Percentiles rank a stretch among this genome's conserved stretches.
Conservation (phyloP, 2,329 filamentous ascomycete species). For the Beauveria australis region DNA sequence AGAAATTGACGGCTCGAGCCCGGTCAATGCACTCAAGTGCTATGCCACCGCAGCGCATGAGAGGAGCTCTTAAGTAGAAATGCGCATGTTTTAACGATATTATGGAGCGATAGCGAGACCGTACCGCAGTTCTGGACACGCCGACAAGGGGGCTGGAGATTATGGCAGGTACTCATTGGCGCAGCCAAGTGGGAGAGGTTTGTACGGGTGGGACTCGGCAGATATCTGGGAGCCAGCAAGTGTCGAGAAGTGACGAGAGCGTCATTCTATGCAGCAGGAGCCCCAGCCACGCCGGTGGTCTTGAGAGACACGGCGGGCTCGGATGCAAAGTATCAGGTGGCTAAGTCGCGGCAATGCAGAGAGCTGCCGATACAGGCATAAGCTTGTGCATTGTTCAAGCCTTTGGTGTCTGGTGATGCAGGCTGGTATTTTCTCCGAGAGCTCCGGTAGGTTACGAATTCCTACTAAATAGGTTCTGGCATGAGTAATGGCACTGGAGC, state of each 20-base stretch:
- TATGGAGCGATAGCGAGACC: background rate
- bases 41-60: too few relatives aligned
- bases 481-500: too few relatives aligned
- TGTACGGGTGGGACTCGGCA: constrained; percentile 4
- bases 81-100: background rate
- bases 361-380: background rate
- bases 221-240: background rate
- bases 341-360: background rate
- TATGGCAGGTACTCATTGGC: background rate
- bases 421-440: too few relatives aligned
- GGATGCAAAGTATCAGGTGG: background rate
- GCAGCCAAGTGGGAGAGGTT: background rate
- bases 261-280: background rate
- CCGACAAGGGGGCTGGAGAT: background rate
- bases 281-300: background rate
- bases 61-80: background rate
- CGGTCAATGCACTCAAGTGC: too few relatives aligned
- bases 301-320: constrained; percentile 5
- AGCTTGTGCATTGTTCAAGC: background rate
- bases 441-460: too few relatives aligned
- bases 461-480: too few relatives aligned
- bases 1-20: too few relatives aligned
- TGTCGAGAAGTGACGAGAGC: background rate
- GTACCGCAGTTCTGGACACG: background rate
- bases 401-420: background rate